Evolutionary conservation across 169 alveolate species (phyloP).

Genomic region (Plasmodium berghei): DNA sequence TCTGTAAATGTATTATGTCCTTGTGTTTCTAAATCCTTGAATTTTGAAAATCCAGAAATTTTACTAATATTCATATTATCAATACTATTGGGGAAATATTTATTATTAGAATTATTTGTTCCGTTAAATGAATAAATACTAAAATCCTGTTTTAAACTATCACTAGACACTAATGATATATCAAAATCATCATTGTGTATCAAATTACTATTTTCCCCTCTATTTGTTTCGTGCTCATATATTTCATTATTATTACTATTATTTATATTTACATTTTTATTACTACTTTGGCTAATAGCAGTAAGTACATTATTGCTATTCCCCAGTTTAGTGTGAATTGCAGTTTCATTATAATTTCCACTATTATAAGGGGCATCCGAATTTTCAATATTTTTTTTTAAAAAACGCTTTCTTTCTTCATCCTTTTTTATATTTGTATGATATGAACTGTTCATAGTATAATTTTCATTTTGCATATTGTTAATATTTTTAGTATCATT

Average conservation of each 20-base stretch:
- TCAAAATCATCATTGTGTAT: conserved; percentile 9
- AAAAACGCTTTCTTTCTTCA: too few species aligned
- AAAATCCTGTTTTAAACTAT: conserved; percentile 33
- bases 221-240: background rate
- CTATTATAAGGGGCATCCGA: too few species aligned
- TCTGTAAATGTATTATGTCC: conserved; percentile 12
- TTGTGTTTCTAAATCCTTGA: conserved; percentile 12
- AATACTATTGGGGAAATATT: background rate
- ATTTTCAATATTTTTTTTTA: too few species aligned
- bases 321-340: too few species aligned
- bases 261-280: too few species aligned
- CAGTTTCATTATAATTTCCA: too few species aligned
- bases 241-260: too few species aligned
- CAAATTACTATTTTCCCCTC: background rate
- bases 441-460: background rate
- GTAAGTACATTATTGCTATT: too few species aligned
- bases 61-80: conserved; percentile 14
- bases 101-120: conserved; percentile 18
- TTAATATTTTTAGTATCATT: background rate
- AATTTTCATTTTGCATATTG: background rate
- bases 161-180: conserved; percentile 16
- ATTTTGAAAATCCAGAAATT: conserved; percentile 9
- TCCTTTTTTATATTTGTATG: background rate
- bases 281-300: too few species aligned
- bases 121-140: conserved; percentile 37